Conservation (phyloP, 2,329 filamentous ascomycete species). For the Sclerotinia spermophila region DNA sequence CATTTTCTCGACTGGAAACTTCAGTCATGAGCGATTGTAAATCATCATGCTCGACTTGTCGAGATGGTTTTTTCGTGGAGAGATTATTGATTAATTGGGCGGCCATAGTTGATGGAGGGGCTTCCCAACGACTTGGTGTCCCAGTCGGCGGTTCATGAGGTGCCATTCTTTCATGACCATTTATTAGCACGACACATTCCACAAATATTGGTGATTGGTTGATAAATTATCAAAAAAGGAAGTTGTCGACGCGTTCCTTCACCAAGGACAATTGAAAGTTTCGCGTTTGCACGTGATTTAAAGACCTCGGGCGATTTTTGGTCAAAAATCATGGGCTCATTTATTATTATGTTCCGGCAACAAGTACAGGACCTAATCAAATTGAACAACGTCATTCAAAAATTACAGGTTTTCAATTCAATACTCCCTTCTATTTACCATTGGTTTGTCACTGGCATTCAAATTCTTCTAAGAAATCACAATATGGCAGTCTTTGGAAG, state of each 20-base stretch:
- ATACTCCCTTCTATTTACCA: background rate
- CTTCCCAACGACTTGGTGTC: constrained; percentile 23
- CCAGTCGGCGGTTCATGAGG: constrained; percentile 12
- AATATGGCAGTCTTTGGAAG: constrained; percentile 61
- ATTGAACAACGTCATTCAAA: background rate
- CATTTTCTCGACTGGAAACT: constrained; percentile 59
- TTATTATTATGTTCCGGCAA: background rate
- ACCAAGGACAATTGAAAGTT: background rate
- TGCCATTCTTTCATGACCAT: constrained; percentile 32
- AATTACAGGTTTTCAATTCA: background rate
- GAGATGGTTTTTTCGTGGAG: constrained; percentile 58
- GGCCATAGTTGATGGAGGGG: constrained; percentile 76
- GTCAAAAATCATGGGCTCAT: background rate
- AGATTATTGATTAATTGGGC: constrained; percentile 83
- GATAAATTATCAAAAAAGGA: background rate
- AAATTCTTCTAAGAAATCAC: too few species aligned
- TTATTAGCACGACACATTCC: too few species aligned
- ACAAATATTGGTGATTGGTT: background rate
- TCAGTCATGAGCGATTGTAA: constrained; percentile 65
- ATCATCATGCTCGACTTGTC: constrained; percentile 65
- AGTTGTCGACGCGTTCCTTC: constrained; percentile 13
- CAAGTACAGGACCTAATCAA: background rate
- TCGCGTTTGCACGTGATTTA: background rate
- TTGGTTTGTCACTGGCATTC: background rate
- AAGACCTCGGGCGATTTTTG: background rate